Base-by-base conservation (phyloP, 768 basidiomycete species). In the Boletus barrowsii region DNA sequence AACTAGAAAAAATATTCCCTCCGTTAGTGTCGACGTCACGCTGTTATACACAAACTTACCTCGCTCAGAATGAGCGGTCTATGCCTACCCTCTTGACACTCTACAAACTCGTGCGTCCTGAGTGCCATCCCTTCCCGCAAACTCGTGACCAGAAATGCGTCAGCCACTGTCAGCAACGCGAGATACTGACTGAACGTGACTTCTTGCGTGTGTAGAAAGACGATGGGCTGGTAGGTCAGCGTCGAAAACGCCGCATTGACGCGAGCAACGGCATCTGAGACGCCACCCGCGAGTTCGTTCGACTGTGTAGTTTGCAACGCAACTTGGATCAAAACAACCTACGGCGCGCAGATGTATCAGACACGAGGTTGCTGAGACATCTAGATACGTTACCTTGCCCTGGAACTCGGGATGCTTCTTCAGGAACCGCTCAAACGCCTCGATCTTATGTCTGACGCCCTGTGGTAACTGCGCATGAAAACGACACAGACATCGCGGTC, bases 61-160 rank as follows among this genome's bases (percentile, higher is more conserved):
- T 92, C 90, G 64, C 88, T 90, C 55, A 93, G 67, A 56, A 93
- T 84, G 30, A 93, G 78, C 0, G 88, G 86, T 49, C 90, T 73
- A 56, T 81, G 77, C n/a, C 58, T 64, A 42, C 59, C 83, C 62
- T 89, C 86, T 67, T 93, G 92, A 62, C 90, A 93, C 68, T 90
- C 88, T 11, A 94, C 89, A 64, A 83, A 92, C 67, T 92, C 89
- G 65, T 91, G 89, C 2, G 86, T 85, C 43, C 79, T 68, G 15
- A 93, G 71, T 10, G 90, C 90, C 92, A 94, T 93, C 0, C 92
- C 92, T 69, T 94, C 92, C 3, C 92, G 76, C 69, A 94, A 72
- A 66, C 87, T 88, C 6, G 89, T 88, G 20, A 91, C 86, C 59
- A 93, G 75, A 72, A 94, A 93, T 39, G 87, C 89, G 68, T 93